Percentiles rank a stretch among this genome's conserved stretches.
Evolutionary conservation across 495 filamentous ascomycete genomes (phyloP).

Genomic region (Astrothelium macrocarpum): DNA sequence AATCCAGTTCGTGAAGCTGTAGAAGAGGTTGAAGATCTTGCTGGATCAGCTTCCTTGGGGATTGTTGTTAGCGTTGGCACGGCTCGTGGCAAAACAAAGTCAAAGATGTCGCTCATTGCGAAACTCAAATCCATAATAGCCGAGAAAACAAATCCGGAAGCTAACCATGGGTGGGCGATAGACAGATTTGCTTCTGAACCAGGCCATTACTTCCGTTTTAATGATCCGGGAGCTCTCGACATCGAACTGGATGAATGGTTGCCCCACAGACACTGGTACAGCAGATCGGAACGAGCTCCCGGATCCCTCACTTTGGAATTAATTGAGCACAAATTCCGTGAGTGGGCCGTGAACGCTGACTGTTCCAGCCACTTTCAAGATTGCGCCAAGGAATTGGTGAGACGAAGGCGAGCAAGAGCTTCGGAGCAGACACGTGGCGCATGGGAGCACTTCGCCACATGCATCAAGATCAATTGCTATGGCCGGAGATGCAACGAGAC

Average conservation of each 20-base stretch:
- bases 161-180: background rate
- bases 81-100: background rate
- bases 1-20: conserved; percentile 9
- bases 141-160: background rate
- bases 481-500: background rate
- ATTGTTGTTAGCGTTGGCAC: conserved; percentile 22
- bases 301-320: background rate
- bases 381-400: background rate
- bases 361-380: background rate
- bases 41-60: conserved; percentile 7
- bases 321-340: background rate
- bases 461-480: background rate
- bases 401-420: background rate
- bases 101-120: background rate
- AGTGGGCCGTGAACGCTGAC: background rate
- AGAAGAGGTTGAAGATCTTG: conserved; percentile 15
- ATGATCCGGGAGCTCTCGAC: background rate
- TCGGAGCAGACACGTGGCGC: background rate
- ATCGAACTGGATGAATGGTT: background rate
- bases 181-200: background rate
- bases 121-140: background rate
- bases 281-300: background rate
- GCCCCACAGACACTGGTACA: background rate
- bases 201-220: background rate
- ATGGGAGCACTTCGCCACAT: background rate